A percentile compares a stretch with the other conserved stretches of the same genome.
These are phyloP conservation scores for Nothophoma quercina DNA, from an alignment of 2,329 filamentous ascomycete genomes.

Conservation along the genomic window DNA sequence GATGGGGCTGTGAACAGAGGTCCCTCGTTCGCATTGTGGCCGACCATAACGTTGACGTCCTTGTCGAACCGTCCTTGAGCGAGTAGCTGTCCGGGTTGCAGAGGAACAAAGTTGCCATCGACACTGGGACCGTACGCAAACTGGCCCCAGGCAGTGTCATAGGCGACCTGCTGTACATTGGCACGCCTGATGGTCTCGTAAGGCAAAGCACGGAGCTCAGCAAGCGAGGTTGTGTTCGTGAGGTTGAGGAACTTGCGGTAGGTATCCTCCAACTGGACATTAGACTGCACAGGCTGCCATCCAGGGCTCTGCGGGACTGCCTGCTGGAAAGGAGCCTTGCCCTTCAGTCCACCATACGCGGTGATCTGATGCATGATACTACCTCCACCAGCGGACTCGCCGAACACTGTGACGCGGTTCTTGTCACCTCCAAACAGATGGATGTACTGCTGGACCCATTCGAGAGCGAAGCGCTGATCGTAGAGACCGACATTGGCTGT, in stretches of 20 bases:
- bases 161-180: constrained; percentile 41
- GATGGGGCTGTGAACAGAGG: constrained; percentile 53
- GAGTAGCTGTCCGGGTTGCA: constrained; percentile 45
- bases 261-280: constrained; percentile 36
- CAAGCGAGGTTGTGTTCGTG: constrained; percentile 44
- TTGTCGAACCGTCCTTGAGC: constrained; percentile 49
- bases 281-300: constrained; percentile 43
- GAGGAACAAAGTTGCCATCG: constrained; percentile 45
- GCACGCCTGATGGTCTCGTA: constrained; percentile 45
- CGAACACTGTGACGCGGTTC: constrained; percentile 48
- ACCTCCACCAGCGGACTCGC: constrained; percentile 50
- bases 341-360: constrained; percentile 50
- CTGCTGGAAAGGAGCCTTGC: constrained; percentile 48
- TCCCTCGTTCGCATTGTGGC: constrained; percentile 57
- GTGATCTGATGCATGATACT: constrained; percentile 52
- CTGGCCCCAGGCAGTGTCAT: constrained; percentile 43
- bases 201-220: constrained; percentile 42
- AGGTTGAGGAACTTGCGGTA: constrained; percentile 43
- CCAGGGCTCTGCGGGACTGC: constrained; percentile 52
- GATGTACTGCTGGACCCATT: constrained; percentile 52
- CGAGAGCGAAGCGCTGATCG: constrained; percentile 51
- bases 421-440: constrained; percentile 50
- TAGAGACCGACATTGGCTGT: constrained; percentile 45
- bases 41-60: constrained; percentile 45
- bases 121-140: constrained; percentile 47